phyloP scores from a whole-genome alignment of 2,329 filamentous ascomycete species.

The Colletotrichum paranaense region DNA sequence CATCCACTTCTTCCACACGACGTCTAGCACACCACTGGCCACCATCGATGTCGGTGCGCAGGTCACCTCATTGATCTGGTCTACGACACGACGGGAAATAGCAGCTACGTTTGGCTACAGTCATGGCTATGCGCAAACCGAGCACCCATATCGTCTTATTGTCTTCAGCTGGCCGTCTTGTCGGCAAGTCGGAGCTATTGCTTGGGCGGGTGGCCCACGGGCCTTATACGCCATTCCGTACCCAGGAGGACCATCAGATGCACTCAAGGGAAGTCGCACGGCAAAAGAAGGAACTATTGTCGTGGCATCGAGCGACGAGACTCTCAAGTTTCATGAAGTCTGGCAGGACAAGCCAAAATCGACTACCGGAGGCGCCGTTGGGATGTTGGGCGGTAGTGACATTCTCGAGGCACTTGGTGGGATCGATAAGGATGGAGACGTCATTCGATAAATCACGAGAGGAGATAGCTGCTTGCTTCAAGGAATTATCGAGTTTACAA shows the following conservation, averaged over 20 bases:
- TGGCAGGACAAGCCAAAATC: conserved; percentile 77
- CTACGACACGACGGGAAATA: conserved; percentile 85
- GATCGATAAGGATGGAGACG: conserved; percentile 77
- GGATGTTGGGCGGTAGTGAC: conserved; percentile 82
- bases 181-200: conserved; percentile 84
- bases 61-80: conserved; percentile 94
- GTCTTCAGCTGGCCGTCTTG: conserved; percentile 97
- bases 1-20: conserved; percentile 94
- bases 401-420: conserved; percentile 87
- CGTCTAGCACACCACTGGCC: conserved; percentile 84
- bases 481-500: conserved; percentile 12
- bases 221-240: conserved; percentile 92
- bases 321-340: conserved; percentile 94
- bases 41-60: conserved; percentile 94
- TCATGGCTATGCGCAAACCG: conserved; percentile 77
- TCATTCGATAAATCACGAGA: conserved; percentile 71
- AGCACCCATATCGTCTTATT: conserved; percentile 89
- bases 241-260: conserved; percentile 61
- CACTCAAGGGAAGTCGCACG: conserved; percentile 33
- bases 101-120: conserved; percentile 81
- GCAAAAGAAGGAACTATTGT: conserved; percentile 75
- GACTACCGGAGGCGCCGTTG: conserved; percentile 58
- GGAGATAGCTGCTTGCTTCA: conserved; percentile 44
- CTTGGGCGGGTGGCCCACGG: conserved; percentile 82
- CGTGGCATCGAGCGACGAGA: conserved; percentile 91